A percentile compares a stretch with the other conserved stretches of the same genome.
Evolutionary conservation across 2,329 filamentous ascomycete genomes (phyloP).

Genomic region (Botrytis pseudocinerea): DNA sequence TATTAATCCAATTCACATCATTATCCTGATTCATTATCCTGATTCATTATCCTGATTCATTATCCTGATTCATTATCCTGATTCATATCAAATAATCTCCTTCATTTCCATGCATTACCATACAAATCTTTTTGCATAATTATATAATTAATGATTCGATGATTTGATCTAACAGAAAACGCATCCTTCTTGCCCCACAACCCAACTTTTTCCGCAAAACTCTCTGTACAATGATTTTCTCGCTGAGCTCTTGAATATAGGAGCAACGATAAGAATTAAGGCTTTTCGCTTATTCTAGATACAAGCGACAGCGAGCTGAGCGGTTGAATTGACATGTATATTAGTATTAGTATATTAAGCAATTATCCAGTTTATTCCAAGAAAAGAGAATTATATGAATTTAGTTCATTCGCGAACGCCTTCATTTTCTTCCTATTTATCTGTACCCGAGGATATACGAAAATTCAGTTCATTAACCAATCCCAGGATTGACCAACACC

Average conservation of each 20-base stretch:
- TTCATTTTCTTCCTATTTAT: background rate
- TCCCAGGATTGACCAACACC: rapidly evolving
- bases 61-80: too few species aligned
- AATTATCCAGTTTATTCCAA: background rate
- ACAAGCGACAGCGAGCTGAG: background rate
- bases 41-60: background rate
- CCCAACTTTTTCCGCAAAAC: background rate
- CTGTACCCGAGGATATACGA: too few species aligned
- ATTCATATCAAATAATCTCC: background rate
- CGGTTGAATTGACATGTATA: background rate
- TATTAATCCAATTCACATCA: too few species aligned
- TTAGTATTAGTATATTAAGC: rapidly evolving
- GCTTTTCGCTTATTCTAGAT: background rate
- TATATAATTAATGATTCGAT: background rate
- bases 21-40: too few species aligned
- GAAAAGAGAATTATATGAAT: background rate
- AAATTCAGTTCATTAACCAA: background rate
- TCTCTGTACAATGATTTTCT: too few species aligned
- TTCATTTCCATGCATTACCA: background rate
- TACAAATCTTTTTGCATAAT: too few species aligned
- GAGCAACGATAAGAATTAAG: background rate
- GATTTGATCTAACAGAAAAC: background rate
- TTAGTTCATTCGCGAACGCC: background rate
- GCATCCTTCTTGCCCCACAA: rapidly evolving
- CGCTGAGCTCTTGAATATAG: background rate